Evolutionary conservation across 176 grass and related monocot genomes (phyloP), one percentile per base, ranked within the genome.

Genomic region (Avena eriantha): DNA sequence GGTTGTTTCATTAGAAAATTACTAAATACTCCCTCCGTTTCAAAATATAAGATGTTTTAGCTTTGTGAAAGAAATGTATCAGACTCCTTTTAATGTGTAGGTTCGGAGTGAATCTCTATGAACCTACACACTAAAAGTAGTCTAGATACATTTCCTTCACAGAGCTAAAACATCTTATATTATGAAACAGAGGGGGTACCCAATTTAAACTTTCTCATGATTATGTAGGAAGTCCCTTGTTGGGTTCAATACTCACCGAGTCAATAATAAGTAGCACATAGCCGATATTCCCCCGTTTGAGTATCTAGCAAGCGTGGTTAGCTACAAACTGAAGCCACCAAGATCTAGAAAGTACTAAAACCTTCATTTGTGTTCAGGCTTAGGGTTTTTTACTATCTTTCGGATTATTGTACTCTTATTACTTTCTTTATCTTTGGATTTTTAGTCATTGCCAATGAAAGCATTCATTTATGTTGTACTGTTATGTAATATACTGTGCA

Each of bases 401-500:
- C 31, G 8, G 50, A 58, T 46, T 10, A 7, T 70, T 60, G 59
- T 61, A 67, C 69, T 39, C 36, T 39, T 47, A 18, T 82, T 51
- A 69, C 15, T 51, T 69, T 76, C 23, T 69, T 69, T 72, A 69
- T 82, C 22, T 82, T 19, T 67, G 19, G 19, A 15, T 50, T 50
- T 55, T 71, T 16, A 57, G 43, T 66, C 12, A 43, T 10, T 26
- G 50, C 22, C 1, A 16, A 49, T 68, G 8, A n/a, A 58, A 69
- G 50, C 15, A 33, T 35, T 48, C 46, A 75, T 70, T 43, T 72
- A 5, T 53, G 33, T 10, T 31, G 22, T 53, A 76, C 73, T 51
- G n/a, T 21, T 63, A 72, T 54, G 60, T 86, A 76, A 10, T 21
- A 86, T 86, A 51, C 3, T 79, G 23, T 80, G 43, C 13, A 56